Evolutionary conservation across 768 basidiomycete species (phyloP), one percentile per base, ranked within the genome.

Genomic region (Tricholoma furcatifolium): DNA sequence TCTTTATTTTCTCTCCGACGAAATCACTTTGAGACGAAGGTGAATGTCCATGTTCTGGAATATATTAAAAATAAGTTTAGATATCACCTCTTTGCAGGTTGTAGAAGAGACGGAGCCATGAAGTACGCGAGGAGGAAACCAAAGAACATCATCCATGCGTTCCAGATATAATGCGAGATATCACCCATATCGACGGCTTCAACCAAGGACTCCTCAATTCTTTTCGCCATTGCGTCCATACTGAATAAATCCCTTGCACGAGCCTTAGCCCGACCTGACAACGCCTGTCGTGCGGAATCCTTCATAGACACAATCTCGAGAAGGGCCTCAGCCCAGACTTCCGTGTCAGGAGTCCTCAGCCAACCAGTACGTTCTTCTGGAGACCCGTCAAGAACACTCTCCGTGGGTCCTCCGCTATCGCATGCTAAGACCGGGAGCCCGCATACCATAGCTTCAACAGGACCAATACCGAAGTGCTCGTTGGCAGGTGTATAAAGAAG

Each of bases 381-480:
- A 1, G 70, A 63, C 24, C 60, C 50, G 23, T 70, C 69, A 8
- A 78, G 60, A 24, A 96, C 71, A 50, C 89, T 96, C 71, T 99
- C 97, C 1, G 84, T 90, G 8, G 97, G 97, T 2, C 96, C 96
- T 14, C 91, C 92, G 53, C 81, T 85, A 63, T 91, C 71, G 61
- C 88, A 92, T 0, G 94, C 95, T 17, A 99, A 70, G 1, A 98
- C 88, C 0, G 95, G 93, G 0, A 98, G 67, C 2, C 93, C 92
- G 43, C 90, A 94, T 7, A 84, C 80, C 93, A 98, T 98, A 0
- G 84, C 94, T 67, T 99, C 96, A 3, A 98, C 81, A 2, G 97
- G 96, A 0, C 88, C 95, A 59, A 99, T 98, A 1, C 96, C 97
- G 66, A 98, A 97, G 67, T 99, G 96, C 62, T 99, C 96, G 67